Conservation (phyloP, 2,329 filamentous ascomycete genomes). For the Aureobasidium sp. region DNA sequence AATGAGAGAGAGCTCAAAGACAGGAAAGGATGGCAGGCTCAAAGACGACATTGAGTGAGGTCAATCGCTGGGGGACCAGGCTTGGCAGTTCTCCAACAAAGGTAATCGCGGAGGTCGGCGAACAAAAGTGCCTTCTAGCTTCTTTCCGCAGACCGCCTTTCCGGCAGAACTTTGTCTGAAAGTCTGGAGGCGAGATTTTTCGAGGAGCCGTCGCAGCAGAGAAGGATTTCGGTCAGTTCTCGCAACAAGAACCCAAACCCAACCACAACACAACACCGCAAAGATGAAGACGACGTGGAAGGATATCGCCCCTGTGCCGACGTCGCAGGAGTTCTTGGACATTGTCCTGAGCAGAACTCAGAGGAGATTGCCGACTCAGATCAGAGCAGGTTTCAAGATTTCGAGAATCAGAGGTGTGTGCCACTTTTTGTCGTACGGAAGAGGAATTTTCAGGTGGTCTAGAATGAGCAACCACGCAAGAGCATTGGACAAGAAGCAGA, state of each 20-base stretch:
- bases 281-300: conserved; percentile 56
- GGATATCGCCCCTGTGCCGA: conserved; percentile 54
- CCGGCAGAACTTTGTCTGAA: neutral
- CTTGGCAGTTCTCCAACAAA: neutral
- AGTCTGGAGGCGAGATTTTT: conserved; percentile 13
- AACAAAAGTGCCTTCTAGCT: neutral
- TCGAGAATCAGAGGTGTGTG: conserved; percentile 66
- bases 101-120: neutral
- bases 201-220: neutral
- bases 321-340: conserved; percentile 91
- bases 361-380: conserved; percentile 88
- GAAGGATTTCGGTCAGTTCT: conserved; percentile 2
- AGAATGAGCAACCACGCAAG: neutral
- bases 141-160: conserved; percentile 8
- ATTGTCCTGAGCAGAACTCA: conserved; percentile 93
- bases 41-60: neutral
- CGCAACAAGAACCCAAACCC: neutral
- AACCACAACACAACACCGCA: conserved; percentile 18
- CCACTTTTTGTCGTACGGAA: neutral
- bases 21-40: neutral
- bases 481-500: neutral
- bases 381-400: conserved; percentile 93
- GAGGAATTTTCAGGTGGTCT: neutral
- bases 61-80: neutral
- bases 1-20: too few species aligned